These are phyloP conservation scores for Colletotrichum godetiae DNA, from an alignment of 2,329 filamentous ascomycete genomes.

Conservation along the genomic window DNA sequence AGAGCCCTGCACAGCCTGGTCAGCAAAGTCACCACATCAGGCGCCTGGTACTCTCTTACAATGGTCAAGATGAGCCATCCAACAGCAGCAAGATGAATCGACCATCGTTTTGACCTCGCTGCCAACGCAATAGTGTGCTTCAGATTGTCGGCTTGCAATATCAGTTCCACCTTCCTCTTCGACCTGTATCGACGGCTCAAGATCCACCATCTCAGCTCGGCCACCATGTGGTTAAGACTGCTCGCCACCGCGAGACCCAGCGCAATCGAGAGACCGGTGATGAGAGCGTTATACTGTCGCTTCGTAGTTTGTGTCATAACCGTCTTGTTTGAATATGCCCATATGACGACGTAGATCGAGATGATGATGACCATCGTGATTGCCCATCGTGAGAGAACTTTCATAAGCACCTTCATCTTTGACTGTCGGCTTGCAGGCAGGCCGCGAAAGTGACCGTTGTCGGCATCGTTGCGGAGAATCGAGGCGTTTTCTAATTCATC, in stretches of 20 bases:
- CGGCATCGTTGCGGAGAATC: slow-evolving; percentile 14
- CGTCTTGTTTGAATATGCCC: slow-evolving; percentile 40
- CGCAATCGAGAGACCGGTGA: slow-evolving; percentile 55
- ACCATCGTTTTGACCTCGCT: slow-evolving; percentile 39
- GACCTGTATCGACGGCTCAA: slow-evolving; percentile 50
- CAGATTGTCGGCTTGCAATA: slow-evolving; percentile 46
- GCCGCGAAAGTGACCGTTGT: slow-evolving; percentile 23
- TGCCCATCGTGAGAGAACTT: slow-evolving; percentile 39
- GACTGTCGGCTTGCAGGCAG: background rate
- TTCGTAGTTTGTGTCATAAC: slow-evolving; percentile 49
- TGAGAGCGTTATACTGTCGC: slow-evolving; percentile 55
- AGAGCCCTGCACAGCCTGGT: slow-evolving; percentile 44
- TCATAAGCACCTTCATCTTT: background rate
- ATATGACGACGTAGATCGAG: slow-evolving; percentile 44
- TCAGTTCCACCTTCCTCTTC: slow-evolving; percentile 48
- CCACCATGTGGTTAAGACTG: slow-evolving; percentile 55
- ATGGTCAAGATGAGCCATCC: slow-evolving; percentile 47
- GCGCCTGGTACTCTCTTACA: slow-evolving; percentile 35
- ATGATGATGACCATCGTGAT: slow-evolving; percentile 43
- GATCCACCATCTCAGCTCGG: slow-evolving; percentile 59
- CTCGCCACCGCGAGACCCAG: slow-evolving; percentile 55
- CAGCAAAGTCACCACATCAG: background rate
- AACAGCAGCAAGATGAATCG: slow-evolving; percentile 42
- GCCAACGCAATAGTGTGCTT: slow-evolving; percentile 43
- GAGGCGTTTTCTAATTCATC: slow-evolving; percentile 20